Base-by-base conservation (phyloP, 2,329 filamentous ascomycete genomes). In the Fusarium sp. region DNA sequence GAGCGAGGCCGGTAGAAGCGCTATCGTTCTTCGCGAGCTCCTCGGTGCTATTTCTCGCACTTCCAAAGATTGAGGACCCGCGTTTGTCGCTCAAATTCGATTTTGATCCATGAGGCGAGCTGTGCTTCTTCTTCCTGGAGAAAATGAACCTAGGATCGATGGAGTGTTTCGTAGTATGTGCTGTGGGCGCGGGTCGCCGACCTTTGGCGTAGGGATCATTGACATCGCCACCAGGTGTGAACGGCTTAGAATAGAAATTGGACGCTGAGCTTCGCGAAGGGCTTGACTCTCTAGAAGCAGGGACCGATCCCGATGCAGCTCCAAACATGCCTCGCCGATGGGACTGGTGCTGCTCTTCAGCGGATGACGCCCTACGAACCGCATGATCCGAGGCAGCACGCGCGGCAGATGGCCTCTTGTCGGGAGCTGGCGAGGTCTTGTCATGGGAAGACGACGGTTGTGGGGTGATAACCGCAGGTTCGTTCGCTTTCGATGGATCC, bases 141-240 rank as follows among this genome's bases (percentile, higher is more conserved):
- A 97, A 97, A 51, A 96, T 88, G 66, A 96, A 97, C 64, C 93
- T 85, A 7, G 89, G 84, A 69, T 97, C 93, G 39, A 96, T 84
- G 8, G 77, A 78, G 23, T 80, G 83, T 29, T 86, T 82, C 42
- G 85, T 84, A 4, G 88, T 78, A 62, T 88, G 86, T 63, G 84
- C 86, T 23, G 82, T 79, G 65, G 89, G 91, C 2, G 89, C 88
- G 3, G 87, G 85, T 47, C 93, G 88, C 68, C 89, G 93, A 67
- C 86, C 88, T 60, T 92, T 90, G n/a, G 92, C 88, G 71, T 96
- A 96, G 1, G 93, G 92, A 68, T 97, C 92, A 71, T 96, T 90
- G 46, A 80, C 82, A 56, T 96, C 92, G 23, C 90, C 92, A 15
- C 86, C 83, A 4, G 92, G 92, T 3, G 91, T 93, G 62, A 91